Evolutionary conservation across 495 filamentous ascomycete genomes (phyloP).

Genomic region (Penicillium maclennaniae): DNA sequence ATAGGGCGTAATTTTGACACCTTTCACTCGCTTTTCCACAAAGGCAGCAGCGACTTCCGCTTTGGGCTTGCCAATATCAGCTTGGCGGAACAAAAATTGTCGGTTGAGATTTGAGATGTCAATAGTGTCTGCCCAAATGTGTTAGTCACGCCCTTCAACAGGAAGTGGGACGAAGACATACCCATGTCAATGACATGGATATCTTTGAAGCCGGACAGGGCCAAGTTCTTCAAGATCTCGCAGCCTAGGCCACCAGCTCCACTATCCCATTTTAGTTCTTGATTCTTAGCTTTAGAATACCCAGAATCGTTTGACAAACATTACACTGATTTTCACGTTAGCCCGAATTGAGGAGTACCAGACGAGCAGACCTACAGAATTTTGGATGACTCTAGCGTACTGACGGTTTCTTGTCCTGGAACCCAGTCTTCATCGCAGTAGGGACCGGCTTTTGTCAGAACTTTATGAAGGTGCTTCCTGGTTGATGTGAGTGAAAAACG

Average conservation of each 20-base stretch:
- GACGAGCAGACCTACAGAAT: constrained; percentile 54
- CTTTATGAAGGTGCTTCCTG: constrained; percentile 77
- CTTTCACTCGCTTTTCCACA: constrained; percentile 81
- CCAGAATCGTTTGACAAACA: constrained; percentile 23
- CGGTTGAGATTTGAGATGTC: constrained; percentile 98
- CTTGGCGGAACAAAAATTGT: constrained; percentile 92
- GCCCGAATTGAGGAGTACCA: not conserved
- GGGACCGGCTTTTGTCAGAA: constrained; percentile 71
- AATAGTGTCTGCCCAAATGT: constrained; percentile 69
- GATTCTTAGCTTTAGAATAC: not conserved
- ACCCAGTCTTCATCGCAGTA: constrained; percentile 69
- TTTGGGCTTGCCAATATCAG: constrained; percentile 91
- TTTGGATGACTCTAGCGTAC: constrained; percentile 59
- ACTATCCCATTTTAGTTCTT: constrained; percentile 39
- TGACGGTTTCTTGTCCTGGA: constrained; percentile 59
- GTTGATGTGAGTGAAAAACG: constrained; percentile 14
- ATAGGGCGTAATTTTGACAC: constrained; percentile 88
- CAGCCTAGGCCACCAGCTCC: constrained; percentile 95
- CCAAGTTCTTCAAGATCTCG: constrained; percentile 95
- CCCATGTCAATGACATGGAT: constrained; percentile 99
- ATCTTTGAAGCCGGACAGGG: constrained; percentile 90
- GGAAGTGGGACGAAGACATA: constrained; percentile 19
- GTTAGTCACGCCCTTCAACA: not conserved
- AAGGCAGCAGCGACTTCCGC: constrained; percentile 90
- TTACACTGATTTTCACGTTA: constrained; percentile 32